phyloP scores from a whole-genome alignment of 1,284 basidiomycete species.

The Leccinum angustisporum region DNA sequence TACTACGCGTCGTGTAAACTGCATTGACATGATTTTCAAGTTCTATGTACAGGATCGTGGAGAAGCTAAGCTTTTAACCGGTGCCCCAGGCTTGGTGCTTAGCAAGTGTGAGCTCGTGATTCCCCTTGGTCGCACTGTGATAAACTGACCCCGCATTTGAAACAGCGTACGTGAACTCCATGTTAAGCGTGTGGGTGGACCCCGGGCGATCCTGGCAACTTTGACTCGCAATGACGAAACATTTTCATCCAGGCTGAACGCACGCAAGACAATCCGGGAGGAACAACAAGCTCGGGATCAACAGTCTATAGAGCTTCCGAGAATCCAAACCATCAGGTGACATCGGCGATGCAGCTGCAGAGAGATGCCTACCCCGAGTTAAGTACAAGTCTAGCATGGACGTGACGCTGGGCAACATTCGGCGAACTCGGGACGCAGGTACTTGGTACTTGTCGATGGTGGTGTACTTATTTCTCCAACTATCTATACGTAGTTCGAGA shows the following conservation, averaged over 20 bases:
- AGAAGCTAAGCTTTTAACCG: slow-evolving; percentile 2
- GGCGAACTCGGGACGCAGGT: too few relatives aligned
- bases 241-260: slow-evolving; percentile 15
- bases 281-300: slow-evolving; percentile 1
- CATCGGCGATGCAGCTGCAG: neutral
- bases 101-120: slow-evolving; percentile 13
- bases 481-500: too few relatives aligned
- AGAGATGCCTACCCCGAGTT: too few relatives aligned
- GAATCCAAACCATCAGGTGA: slow-evolving; percentile 8
- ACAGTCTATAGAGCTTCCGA: slow-evolving; percentile 14
- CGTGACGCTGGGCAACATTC: too few relatives aligned
- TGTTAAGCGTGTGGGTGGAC: slow-evolving; percentile 23
- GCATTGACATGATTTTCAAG: neutral
- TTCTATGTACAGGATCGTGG: slow-evolving; percentile 13
- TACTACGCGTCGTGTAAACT: neutral
- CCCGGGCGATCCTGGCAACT: neutral
- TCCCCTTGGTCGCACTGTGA: too few relatives aligned
- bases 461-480: too few relatives aligned
- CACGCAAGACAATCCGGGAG: slow-evolving; percentile 16
- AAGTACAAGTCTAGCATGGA: too few relatives aligned
- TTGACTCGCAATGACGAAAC: neutral
- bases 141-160: slow-evolving; percentile 1
- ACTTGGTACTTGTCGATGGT: too few relatives aligned
- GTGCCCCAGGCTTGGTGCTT: slow-evolving; percentile 10
- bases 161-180: slow-evolving; percentile 23